Evolutionary conservation across 495 filamentous ascomycete species (phyloP), one percentile per base, ranked within the genome.

Genomic region (Tuber indicum): DNA sequence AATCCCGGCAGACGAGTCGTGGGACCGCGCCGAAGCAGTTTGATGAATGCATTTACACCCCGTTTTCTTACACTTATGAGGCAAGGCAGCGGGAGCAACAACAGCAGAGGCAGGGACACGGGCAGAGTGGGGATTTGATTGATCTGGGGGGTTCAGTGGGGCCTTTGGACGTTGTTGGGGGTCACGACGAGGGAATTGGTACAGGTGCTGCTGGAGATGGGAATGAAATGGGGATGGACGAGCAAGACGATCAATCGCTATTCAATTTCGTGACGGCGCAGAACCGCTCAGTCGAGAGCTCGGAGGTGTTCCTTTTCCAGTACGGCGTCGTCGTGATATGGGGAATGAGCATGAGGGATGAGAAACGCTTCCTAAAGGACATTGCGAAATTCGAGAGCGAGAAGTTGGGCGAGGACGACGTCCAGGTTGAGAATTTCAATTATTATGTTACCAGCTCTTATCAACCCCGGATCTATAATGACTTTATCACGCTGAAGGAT

Each of bases 301-400:
- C 95, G 0, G 96, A 99, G 84, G 88, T 98, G 16, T 98, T 99
- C 84, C 88, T 99, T 39, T 99, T 97, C 83, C 92, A 97, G 79
- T 99, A 99, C 82, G 96, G 96, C 62, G 96, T 97, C n/a, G 92
- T 97, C n/a, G 96, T 99, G n/a, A 94, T 98, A 84, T 99, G 96
- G 96, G 96, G 96, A 76, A 97, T 99, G 95, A 91, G 92, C 1
- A 85, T 91, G 12, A 86, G 89, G 12, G 91, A 99, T 78, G 96
- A 99, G 84, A 89, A 91, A 71, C 88, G 91, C 41, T 97, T 99
- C 82, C 86, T 99, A 8, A 95, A 94, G 76, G 96, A 99, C 80
- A 91, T 98, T 72, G 90, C 92, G n/a, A 97, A 95, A 83, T 99
- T 98, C 83, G 96, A 97, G 82, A 87, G 87, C 39, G 95, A 97